Evolutionary conservation across 495 filamentous ascomycete species (phyloP).

Genomic region (Penicillium diatomitis): DNA sequence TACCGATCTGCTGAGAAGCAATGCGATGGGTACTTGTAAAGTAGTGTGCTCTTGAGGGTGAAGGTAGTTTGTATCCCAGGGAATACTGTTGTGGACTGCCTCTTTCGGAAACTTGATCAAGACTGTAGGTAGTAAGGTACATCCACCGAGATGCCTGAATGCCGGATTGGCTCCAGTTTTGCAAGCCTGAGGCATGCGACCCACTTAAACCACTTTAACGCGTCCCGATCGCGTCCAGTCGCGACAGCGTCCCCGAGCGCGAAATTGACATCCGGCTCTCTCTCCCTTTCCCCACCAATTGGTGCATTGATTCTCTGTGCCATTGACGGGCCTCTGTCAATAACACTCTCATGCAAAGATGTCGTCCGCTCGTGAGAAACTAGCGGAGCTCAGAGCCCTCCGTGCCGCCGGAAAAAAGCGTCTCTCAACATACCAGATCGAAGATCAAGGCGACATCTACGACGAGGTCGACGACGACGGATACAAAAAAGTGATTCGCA

Average conservation of each 20-base stretch:
- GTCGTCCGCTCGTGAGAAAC: slow-evolving; percentile 31
- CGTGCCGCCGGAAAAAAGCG: slow-evolving; percentile 85
- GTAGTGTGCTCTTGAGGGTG: too few relatives aligned
- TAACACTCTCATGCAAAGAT: slow-evolving; percentile 16
- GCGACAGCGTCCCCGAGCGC: slow-evolving; percentile 1
- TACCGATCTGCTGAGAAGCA: too few relatives aligned
- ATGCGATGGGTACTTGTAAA: too few relatives aligned
- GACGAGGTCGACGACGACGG: slow-evolving; percentile 95
- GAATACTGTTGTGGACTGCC: too few relatives aligned
- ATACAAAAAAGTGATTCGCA: slow-evolving; percentile 91
- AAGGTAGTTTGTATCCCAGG: too few relatives aligned
- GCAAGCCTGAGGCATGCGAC: background rate
- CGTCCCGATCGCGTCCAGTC: slow-evolving; percentile 5
- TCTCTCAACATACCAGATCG: slow-evolving; percentile 78
- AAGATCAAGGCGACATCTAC: slow-evolving; percentile 77
- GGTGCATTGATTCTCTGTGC: slow-evolving; percentile 3
- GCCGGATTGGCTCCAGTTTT: background rate
- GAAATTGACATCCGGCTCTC: slow-evolving; percentile 1
- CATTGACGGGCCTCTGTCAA: slow-evolving; percentile 11
- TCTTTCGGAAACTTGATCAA: too few relatives aligned
- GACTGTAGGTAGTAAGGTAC: too few relatives aligned
- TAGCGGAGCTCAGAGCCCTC: slow-evolving; percentile 77
- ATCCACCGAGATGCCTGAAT: too few relatives aligned
- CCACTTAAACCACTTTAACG: slow-evolving; percentile 8
- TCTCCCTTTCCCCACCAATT: slow-evolving; percentile 17